phyloP scores from a whole-genome alignment of 495 filamentous ascomycete species.

The Neurospora terricola region DNA sequence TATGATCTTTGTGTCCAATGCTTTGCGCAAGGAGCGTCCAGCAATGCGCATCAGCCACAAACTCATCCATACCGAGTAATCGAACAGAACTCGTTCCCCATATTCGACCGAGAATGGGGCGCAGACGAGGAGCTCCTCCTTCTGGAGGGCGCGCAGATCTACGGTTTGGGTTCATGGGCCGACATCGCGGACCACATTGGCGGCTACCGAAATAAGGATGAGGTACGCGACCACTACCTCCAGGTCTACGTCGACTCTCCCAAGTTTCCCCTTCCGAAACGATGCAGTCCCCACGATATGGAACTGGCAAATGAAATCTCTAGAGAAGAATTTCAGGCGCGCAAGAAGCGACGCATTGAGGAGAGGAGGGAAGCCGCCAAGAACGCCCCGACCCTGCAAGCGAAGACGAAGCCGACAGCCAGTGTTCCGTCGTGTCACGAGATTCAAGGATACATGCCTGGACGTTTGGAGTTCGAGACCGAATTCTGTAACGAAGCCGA shows the following conservation, averaged over 20 bases:
- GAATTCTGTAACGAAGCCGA: constrained; percentile 97
- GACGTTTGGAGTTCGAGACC: constrained; percentile 92
- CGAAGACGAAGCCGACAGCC: constrained; percentile 91
- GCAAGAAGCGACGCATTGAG: constrained; percentile 93
- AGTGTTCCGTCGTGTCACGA: constrained; percentile 93
- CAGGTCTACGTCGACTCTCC: constrained; percentile 75
- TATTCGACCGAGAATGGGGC: constrained; percentile 91
- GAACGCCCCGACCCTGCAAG: constrained; percentile 70
- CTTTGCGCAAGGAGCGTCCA: constrained; percentile 69
- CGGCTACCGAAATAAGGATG: constrained; percentile 85
- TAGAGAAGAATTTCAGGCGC: constrained; percentile 83
- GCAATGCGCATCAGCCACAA: constrained; percentile 71
- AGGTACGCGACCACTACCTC: constrained; percentile 88
- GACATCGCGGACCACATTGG: constrained; percentile 98
- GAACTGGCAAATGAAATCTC: constrained; percentile 67
- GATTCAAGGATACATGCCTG: constrained; percentile 97
- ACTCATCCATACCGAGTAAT: constrained; percentile 88
- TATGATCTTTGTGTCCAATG: constrained; percentile 97
- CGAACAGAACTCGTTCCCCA: constrained; percentile 95
- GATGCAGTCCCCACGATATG: constrained; percentile 71
- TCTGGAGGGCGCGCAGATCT: constrained; percentile 93
- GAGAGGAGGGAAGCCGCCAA: constrained; percentile 80
- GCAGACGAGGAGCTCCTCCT: constrained; percentile 91
- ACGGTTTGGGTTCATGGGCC: constrained; percentile 93
- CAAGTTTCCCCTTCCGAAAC: constrained; percentile 75